Base-by-base conservation (phyloP, 305 asterid genomes). In the Ilex paraguariensis region DNA sequence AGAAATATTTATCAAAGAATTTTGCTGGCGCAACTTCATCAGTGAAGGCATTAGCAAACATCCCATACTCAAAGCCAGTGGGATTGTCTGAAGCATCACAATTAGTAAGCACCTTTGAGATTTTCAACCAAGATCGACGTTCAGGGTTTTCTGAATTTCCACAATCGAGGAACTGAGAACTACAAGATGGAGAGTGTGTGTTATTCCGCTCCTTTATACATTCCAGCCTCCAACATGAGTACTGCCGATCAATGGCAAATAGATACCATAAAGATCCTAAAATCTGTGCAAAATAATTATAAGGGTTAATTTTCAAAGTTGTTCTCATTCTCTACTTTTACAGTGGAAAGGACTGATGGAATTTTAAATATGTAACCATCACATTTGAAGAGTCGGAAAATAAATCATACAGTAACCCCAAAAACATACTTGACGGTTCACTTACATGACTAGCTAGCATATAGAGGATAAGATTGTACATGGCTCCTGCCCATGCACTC, bases 401-500 rank as follows among this genome's bases (percentile, higher is more conserved):
- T 16, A 59, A 54, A 13, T 28, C 52, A 28, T 16, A 42, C 14
- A 16, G 4, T 28, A n/a, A 32, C 39, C 44, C 50, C 31, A 21
- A 31, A 21, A 10, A 33, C 42, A 36, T 36, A 36, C 7, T 4
- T 5, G 42, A 36, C 9, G 6, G 42, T 36, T 36, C 58, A 48
- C 84, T 83, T 76, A 91, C 98, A 78, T 89, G 98, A 67, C 96
- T 82, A 61, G 95, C 92, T 66, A 91, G 73, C 79, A 89, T 63
- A 77, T 82, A 91, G 42, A 89, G 84, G 59, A 83, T 66, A 65
- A 92, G 95, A 75, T 92, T 92, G 72, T 80, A 92, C 5, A 89
- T 95, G 9, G 98, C 97, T 39, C 98, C 98, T 10, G 95, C 79
- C 97, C 95, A 87, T 49, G 96, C 95, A 12, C 95, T 86, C 75